Evolutionary conservation across 2,329 filamentous ascomycete genomes (phyloP), one percentile per base, ranked within the genome.

Genomic region (Periconia macrospinosa): DNA sequence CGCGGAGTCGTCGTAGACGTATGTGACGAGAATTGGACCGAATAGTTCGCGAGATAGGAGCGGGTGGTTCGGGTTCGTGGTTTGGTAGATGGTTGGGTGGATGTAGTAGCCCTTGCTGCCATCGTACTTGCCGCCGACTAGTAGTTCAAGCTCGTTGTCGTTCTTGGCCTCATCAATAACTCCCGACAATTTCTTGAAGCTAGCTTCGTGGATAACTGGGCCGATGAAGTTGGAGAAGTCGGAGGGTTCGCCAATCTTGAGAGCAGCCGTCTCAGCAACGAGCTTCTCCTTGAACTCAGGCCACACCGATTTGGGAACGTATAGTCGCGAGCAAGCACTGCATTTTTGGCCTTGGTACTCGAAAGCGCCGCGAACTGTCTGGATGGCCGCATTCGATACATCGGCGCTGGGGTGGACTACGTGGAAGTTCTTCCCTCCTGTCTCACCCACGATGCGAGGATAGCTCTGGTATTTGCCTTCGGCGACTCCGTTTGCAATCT

Each of bases 291-390:
- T 84, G 77, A 93, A 91, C 57, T 86, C 78, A 10, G 88, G 82
- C 84, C 89, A 92, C 45, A 89, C 74, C 2, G 89, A 93, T 66
- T 84, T 81, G 33, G 91, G 86, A 3, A 94, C 84, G 75, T 96
- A 96, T 46, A 85, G 79, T 27, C 91, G 86, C 27, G 90, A 93
- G 19, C 88, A 91, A 53, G 91, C 91, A 65, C 88, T 91, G 81
- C 91, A 96, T 77, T 96, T 96, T 75, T 96, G 91, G 47, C 91
- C 91, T 73, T 94, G 90, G 79, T 87, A 96, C 75, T 96, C 92
- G 68, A 95, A 96, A 2, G 91, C 91, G 45, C 90, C 91, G 52
- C 92, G 89, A 30, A 96, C 84, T 6, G 90, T 94, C 74, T 95
- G 89, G 60, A 90, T 81, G 33, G 84, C 90, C 11, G 91, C 91